Evolutionary conservation across 192 early-diverging fungal species (phyloP), one percentile per base, ranked within the genome.

Genomic region (Umbelopsis isabellina): DNA sequence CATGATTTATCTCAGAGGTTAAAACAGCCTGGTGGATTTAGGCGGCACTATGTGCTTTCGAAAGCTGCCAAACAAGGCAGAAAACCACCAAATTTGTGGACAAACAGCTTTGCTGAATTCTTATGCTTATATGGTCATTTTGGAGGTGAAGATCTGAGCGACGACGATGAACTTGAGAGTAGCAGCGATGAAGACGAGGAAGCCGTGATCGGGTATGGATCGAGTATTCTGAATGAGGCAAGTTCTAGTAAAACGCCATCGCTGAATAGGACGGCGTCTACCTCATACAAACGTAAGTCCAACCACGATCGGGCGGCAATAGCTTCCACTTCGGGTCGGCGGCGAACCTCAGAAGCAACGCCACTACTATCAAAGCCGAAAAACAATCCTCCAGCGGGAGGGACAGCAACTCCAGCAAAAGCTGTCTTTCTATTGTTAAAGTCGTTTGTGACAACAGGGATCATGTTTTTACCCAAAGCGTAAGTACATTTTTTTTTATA

Each of bases 41-140:
- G 96, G 46, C 86, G 96, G 10, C 88, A 95, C 71, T 93, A 94
- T 83, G 80, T 98, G 48, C 83, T 87, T 18, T 86, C 87, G 64
- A 87, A 89, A 49, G 94, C 94, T 10, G 77, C 83, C 30, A 79
- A 84, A 41, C 84, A 87, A 70, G 96, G 96, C 21, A 87, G 86
- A 25, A 78, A 77, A 20, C 80, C 80, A 37, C 92, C 95, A 10
- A 94, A 92, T 72, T 85, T 90, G 16, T 78, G 95, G 58, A 98
- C 96, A 10, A 77, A 86, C 25, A 96, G 92, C 80, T 98, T 97
- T 85, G 88, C 97, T 48, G 97, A 98, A 75, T 97, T 96, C 71
- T 86, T 98, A 65, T 90, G 88, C 30, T 82, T 98, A 67, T 97
- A 93, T 68, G 95, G 95, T 48, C 95, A 94, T 72, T 98, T 95